Base-by-base conservation (phyloP, 768 basidiomycete species). In the Saitozyma sp. region DNA sequence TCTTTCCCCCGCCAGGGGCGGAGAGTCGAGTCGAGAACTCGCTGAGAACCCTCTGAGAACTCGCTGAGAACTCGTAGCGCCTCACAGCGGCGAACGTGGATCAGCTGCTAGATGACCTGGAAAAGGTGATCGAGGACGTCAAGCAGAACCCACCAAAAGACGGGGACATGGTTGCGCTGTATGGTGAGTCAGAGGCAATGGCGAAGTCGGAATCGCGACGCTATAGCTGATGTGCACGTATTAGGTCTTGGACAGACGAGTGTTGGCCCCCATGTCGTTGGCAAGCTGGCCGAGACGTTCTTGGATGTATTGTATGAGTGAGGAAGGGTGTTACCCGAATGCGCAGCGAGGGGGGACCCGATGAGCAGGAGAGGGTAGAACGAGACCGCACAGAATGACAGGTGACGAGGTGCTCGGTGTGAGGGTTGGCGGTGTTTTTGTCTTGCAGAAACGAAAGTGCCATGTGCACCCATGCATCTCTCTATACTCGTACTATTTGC, bases 81-180 rank as follows among this genome's bases (percentile, higher is more conserved):
- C 81, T 95, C 64, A 96, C 92, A n/a, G 84, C 94, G 9, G 80
- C 84, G 1, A 82, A 83, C 60, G 86, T 89, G 48, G 90, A 92
- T 64, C 85, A 84, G 46, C 89, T 99, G 73, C 83, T 98, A 56
- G 84, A 85, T 13, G 95, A 98, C 72, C 83, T 99, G 66, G 89
- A 88, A 74, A 87, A 87, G 52, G 83, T 87, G 0, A 86, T 99
- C 8, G 80, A 82, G 50, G 87, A 89, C 60, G 88, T 91, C 19
- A 90, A 87, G 76, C 61, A 81, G 38, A 80, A 82, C 16, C 87
- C 89, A 0, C 81, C 82, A 39, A 88, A 59, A 9, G 57, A 64
- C 29, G 66, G 88, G 8, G 86, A 86, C 39, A 94, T 97, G 92
- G 92, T 96, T 4, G 84, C 88, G 13, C 76, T 98, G 11, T 98